phyloP scores from a whole-genome alignment of 2,329 filamentous ascomycete genomes.

The Tolypocladium cylindrosporum region DNA sequence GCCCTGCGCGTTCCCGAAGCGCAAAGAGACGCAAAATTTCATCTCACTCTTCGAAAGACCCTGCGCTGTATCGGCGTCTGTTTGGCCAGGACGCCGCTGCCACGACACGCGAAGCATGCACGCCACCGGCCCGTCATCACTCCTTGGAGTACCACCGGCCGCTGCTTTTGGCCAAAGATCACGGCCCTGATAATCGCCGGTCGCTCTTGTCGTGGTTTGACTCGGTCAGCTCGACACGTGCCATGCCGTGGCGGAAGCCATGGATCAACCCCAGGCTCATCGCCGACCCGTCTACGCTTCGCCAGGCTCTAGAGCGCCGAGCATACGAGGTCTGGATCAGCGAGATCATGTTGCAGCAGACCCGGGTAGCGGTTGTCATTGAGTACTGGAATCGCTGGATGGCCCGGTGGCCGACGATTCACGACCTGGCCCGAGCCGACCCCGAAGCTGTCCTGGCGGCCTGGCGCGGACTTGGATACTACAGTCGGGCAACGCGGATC shows the following conservation, averaged over 20 bases:
- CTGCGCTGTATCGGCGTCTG: constrained; percentile 1
- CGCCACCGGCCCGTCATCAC: constrained; percentile 7
- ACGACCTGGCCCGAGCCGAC: constrained; percentile 41
- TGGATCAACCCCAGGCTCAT: constrained; percentile 37
- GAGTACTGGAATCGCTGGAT: constrained; percentile 57
- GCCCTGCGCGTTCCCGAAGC: neutral
- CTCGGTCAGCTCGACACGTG: constrained; percentile 31
- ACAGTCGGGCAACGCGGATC: constrained; percentile 51
- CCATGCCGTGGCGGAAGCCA: constrained; percentile 49
- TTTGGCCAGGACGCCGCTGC: constrained; percentile 2
- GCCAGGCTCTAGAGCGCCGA: constrained; percentile 35
- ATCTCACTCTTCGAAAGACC: neutral
- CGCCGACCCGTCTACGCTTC: constrained; percentile 22
- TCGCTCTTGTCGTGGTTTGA: constrained; percentile 43
- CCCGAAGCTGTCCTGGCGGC: constrained; percentile 46
- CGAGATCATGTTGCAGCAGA: constrained; percentile 60
- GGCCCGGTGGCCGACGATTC: constrained; percentile 48
- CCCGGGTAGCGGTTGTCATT: constrained; percentile 50
- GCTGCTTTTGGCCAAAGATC: constrained; percentile 30
- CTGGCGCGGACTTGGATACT: constrained; percentile 55
- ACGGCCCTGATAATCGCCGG: constrained; percentile 20
- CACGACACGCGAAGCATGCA: constrained; percentile 5
- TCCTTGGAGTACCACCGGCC: constrained; percentile 35
- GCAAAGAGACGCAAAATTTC: constrained; percentile 6
- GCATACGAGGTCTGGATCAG: constrained; percentile 59